Base-by-base conservation (phyloP, 164 flowering plant genomes). In the Pachysandra terminalis region DNA sequence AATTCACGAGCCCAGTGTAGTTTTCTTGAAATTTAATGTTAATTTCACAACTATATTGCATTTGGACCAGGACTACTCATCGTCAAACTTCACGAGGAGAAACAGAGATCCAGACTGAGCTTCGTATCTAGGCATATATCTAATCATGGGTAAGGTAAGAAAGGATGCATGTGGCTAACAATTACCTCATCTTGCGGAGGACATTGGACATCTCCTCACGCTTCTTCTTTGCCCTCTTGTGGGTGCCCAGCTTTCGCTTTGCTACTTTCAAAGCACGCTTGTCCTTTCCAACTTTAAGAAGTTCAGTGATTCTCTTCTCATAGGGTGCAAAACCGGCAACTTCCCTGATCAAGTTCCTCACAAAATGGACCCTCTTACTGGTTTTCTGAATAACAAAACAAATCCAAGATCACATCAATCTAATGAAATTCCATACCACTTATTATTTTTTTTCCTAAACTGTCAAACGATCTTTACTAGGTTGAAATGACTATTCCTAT, bases 151-250 rank as follows among this genome's bases (percentile, higher is more conserved):
- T 3, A 10, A 45, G 15, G 48, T 16, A 61, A 21, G 22, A 22
- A 0, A 25, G 24, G 37, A 32, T 32, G 37, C 3, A 21, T 14
- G 5, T 22, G 21, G 9, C 37, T 16, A 19, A 40, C 5, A 59
- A 65, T 66, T 64, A 76, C 86, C 86, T 85, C 83, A 83, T 80
- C 80, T 83, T 83, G 76, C 86, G 81, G 27, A 85, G 84, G 58
- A 80, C 89, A 63, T 67, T 73, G 24, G 89, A 72, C 86, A 85
- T 83, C 75, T 85, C 89, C 74, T 85, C 85, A 41, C 86, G 68
- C 84, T 81, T 83, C 82, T 75, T 80, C 78, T 85, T 83, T 21
- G 88, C 86, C 68, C 88, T 81, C 82, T 82, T 85, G 79, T 80
- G 86, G 41, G 86, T 83, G 32, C 82, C 82, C 67, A 83, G 71